phyloP scores from a whole-genome alignment of 2,329 filamentous ascomycete genomes.

The Ophiostoma sp. region DNA sequence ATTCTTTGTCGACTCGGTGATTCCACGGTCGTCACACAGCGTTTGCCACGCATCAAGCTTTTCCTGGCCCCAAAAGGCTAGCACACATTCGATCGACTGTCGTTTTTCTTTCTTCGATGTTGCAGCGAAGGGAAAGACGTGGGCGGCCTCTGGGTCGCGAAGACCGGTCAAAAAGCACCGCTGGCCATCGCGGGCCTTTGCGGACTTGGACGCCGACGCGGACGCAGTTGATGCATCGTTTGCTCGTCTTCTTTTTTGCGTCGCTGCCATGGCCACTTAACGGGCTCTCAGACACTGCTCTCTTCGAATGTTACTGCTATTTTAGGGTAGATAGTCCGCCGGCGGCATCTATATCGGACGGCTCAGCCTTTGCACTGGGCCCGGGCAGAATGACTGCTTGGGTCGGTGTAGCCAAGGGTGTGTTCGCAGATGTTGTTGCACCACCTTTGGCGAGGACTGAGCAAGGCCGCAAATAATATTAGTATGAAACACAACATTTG shows the following conservation, averaged over 20 bases:
- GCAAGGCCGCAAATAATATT: background rate
- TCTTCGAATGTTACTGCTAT: background rate
- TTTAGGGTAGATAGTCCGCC: background rate
- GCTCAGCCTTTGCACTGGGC: background rate
- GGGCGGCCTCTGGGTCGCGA: background rate
- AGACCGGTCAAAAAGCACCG: background rate
- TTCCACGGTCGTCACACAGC: background rate
- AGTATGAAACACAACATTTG: background rate
- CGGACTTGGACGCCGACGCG: background rate
- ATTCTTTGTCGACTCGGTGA: background rate
- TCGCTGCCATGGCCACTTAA: background rate
- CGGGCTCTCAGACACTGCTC: background rate
- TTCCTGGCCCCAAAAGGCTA: background rate
- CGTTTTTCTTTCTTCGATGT: background rate
- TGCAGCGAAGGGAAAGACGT: background rate
- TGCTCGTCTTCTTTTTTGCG: background rate
- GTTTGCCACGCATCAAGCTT: background rate
- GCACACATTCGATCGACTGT: background rate
- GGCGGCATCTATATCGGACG: background rate
- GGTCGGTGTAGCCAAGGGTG: background rate
- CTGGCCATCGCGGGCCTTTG: background rate
- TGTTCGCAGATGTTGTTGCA: background rate
- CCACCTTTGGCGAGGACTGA: background rate
- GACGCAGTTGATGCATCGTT: background rate
- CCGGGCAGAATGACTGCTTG: background rate